Base-by-base conservation (phyloP, 768 basidiomycete genomes). In the Naganishia vaughanmartiniae region DNA sequence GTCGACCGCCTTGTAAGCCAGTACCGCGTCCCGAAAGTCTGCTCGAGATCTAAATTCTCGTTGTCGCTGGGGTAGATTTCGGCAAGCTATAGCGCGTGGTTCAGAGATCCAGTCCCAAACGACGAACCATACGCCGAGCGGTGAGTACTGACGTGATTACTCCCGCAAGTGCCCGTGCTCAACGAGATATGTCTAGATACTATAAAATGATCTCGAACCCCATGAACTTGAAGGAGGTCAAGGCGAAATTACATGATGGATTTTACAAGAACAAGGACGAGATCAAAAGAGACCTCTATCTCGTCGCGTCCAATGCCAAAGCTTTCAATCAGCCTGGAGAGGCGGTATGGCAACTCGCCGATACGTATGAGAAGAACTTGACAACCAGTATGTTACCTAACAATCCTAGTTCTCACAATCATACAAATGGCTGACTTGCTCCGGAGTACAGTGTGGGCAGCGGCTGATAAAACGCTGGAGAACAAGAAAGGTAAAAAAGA, bases 191-290 rank as follows among this genome's bases (percentile, higher is more conserved):
- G 69, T 21, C 39, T 71, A 95, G 93, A 74, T 98, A 98, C 80
- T 92, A 93, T 76, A 88, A 90, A 66, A 83, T 93, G 70, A 89
- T 99, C 80, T 90, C 90, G 80, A 85, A 89, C 14, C 95, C 96
- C 0, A 97, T 99, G 92, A 96, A 99, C 77, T 84, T 98, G 21
- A 88, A 89, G 65, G 93, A 93, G 0, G 90, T 95, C 84, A 84
- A 85, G 31, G 89, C 89, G 45, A 97, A 95, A 79, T 83, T 98
- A 14, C 89, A 90, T 75, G 88, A 86, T 68, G 93, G 93, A 7
- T 86, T 89, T 81, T 98, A 97, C 83, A 86, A 87, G 72, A 88
- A 90, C 75, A 88, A 93, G 12, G 87, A 89, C 75, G 89, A 85
- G 17, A 95, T 98, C 79, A 88, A 89, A 73, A 84, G 86, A 31